Evolutionary conservation across 306 rosid genomes (phyloP).

Genomic region (Begonia fuchsioides): DNA sequence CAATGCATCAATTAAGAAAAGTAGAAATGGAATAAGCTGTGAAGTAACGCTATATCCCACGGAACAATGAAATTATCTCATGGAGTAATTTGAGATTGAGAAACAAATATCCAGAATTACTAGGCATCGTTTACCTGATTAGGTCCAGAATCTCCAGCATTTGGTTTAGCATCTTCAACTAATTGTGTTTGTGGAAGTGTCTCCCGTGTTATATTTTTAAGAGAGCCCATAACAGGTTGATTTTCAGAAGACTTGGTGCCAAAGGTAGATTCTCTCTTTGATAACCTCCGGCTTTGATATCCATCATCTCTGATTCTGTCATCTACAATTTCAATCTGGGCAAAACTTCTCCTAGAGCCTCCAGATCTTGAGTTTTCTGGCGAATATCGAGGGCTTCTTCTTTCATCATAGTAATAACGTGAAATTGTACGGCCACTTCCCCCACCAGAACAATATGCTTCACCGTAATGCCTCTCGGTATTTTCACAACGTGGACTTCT

Average conservation of each 20-base stretch:
- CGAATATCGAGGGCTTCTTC: constrained; percentile 47
- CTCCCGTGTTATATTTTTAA: constrained; percentile 11
- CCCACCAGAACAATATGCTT: constrained; percentile 25
- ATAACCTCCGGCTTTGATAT: constrained; percentile 16
- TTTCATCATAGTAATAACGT: constrained; percentile 50
- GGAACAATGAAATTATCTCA: not conserved
- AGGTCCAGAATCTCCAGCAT: constrained; percentile 13
- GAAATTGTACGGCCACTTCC: constrained; percentile 19
- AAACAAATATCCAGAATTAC: constrained; percentile 5
- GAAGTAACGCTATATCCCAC: too few relatives aligned
- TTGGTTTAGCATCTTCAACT: constrained; percentile 17
- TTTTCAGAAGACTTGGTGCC: constrained; percentile 15
- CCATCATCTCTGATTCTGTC: constrained; percentile 52
- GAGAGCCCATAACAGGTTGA: constrained; percentile 12
- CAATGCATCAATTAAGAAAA: too few relatives aligned
- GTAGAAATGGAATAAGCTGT: too few relatives aligned
- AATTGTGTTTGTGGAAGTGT: constrained; percentile 19
- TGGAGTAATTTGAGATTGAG: not conserved
- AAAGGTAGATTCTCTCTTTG: constrained; percentile 28
- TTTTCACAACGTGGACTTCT: constrained; percentile 16
- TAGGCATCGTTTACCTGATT: constrained; percentile 17
- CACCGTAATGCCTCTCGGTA: constrained; percentile 5
- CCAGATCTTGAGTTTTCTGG: constrained; percentile 27
- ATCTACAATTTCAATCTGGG: constrained; percentile 68
- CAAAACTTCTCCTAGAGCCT: constrained; percentile 25